Evolutionary conservation across 139 green algal species (phyloP), one percentile per base, ranked within the genome.

Genomic region (Edaphochlamys debaryana): DNA sequence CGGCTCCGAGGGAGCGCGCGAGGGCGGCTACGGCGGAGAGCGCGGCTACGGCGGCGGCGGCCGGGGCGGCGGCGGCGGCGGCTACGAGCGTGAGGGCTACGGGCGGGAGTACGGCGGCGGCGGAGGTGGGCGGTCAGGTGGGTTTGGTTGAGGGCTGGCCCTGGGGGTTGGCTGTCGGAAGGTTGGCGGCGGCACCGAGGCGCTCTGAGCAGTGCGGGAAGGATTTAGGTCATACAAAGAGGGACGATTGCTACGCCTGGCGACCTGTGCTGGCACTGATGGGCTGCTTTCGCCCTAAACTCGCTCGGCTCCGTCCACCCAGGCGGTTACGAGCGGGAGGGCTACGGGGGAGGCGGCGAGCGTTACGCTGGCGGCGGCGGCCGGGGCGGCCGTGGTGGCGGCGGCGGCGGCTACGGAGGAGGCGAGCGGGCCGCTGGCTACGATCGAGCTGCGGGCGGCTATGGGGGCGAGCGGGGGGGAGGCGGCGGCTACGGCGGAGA

Each of bases 381-480:
- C 62, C 29, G 62, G 62, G 19, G 45, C 45, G 13, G 45, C 45
- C 45, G 45, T 13, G 45, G n/a, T 19, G 29, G 62, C 29, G 62
- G 62, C 6, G n/a, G n/a, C 32, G 62, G 62, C 29, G 62, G 62
- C 62, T 69, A 69, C 32, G 62, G 58, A 15, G n/a, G n/a, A n/a
- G n/a, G 58, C 25, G 25, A 66, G 58, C 58, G 58, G 58, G 25
- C 25, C 25, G 25, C 15, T 32, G 58, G 58, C 25, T 66, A 32
- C 25, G 25, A 19, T 7, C 11, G 29, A 32, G 25, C 6, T 13
- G 58, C 25, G 11, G 64, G 73, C 23, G 73, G 71, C 71, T 54
- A 79, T 52, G 75, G 75, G 27, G 77, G 77, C 6, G 77, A 67
- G 19, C 45, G 64, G 22, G 40, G n/a, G n/a, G n/a, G n/a, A n/a